Base-by-base conservation (phyloP, 495 filamentous ascomycete genomes). In the Lindgomyces ingoldianus region DNA sequence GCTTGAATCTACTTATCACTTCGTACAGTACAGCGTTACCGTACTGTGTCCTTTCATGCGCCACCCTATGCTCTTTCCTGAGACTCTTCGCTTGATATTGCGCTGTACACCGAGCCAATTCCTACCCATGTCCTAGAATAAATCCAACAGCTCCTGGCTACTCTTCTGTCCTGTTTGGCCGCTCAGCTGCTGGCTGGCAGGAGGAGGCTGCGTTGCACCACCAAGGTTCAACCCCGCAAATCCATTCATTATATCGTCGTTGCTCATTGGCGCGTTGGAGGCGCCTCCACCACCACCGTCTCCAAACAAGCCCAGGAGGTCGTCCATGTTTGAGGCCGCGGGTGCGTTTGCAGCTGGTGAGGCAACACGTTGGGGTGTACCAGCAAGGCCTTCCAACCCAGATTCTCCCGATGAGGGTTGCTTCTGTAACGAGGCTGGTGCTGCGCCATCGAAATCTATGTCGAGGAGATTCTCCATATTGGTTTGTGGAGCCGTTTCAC, bases 391-490 rank as follows among this genome's bases (percentile, higher is more conserved):
- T 73, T 91, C 89, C 1, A 92, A 77, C 18, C 89, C 88, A 16
- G 85, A 86, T 61, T 84, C 72, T 49, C 86, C 85, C 24, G 74
- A 76, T 10, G 78, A 70, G n/a, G 87, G 83, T 44, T 84, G 83
- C 65, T 87, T 88, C 65, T 95, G 90, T 18, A 91, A 84, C 18
- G 88, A 92, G 14, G 94, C 94, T 0, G 94, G 95, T 22, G 91
- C 94, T 4, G 89, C 87, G 27, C 94, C 95, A 72, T 98, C 94
- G 74, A 98, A 98, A 78, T 98, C 94, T 71, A 98, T 97, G 75
- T 98, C 94, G 58, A 98, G 83, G 33, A 98, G 81, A 71, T 98
- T 98, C 74, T 98, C 94, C 64, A 90, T 85, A 73, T 96, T 96
- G 79, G 70, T 87, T 76, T 92, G 87, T 29, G 79, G 73, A 26